Evolutionary conservation across 805 yeast genomes (phyloP).

Genomic region (Teunomyces panamensis): DNA sequence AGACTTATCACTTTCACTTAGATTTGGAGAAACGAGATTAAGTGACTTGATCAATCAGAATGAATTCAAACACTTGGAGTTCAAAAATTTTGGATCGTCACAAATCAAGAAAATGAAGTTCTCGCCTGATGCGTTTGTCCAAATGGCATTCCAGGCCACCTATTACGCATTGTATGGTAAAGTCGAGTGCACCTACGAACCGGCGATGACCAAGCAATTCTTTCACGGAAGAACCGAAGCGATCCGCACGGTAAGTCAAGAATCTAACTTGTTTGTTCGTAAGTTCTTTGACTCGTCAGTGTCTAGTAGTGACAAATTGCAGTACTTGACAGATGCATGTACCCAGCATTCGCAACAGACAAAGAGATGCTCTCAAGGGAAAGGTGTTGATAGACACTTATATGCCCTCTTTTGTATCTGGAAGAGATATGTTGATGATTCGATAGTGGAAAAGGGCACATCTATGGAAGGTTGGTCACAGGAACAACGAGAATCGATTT

Average conservation of each 20-base stretch:
- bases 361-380: slow-evolving; percentile 64
- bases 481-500: slow-evolving; percentile 14
- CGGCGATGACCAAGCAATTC: slow-evolving; percentile 90
- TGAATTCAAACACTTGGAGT: slow-evolving; percentile 80
- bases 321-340: slow-evolving; percentile 67
- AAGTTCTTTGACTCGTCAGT: slow-evolving; percentile 71
- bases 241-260: slow-evolving; percentile 76
- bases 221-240: slow-evolving; percentile 94
- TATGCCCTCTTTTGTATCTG: slow-evolving; percentile 86
- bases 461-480: slow-evolving; percentile 1
- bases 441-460: slow-evolving; percentile 12
- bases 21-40: slow-evolving; percentile 88
- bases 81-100: slow-evolving; percentile 67
- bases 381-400: slow-evolving; percentile 90
- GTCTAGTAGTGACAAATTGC: slow-evolving; percentile 56
- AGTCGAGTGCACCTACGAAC: slow-evolving; percentile 92
- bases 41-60: slow-evolving; percentile 86
- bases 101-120: slow-evolving; percentile 79
- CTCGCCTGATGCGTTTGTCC: slow-evolving; percentile 93
- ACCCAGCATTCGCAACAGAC: slow-evolving; percentile 65
- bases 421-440: slow-evolving; percentile 55
- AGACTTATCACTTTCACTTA: slow-evolving; percentile 71
- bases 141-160: slow-evolving; percentile 91
- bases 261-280: slow-evolving; percentile 78
- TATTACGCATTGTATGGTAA: slow-evolving; percentile 90